These are phyloP conservation scores for Colletotrichum higginsianum DNA, from an alignment of 2,329 filamentous ascomycete genomes.

Conservation along the genomic window DNA sequence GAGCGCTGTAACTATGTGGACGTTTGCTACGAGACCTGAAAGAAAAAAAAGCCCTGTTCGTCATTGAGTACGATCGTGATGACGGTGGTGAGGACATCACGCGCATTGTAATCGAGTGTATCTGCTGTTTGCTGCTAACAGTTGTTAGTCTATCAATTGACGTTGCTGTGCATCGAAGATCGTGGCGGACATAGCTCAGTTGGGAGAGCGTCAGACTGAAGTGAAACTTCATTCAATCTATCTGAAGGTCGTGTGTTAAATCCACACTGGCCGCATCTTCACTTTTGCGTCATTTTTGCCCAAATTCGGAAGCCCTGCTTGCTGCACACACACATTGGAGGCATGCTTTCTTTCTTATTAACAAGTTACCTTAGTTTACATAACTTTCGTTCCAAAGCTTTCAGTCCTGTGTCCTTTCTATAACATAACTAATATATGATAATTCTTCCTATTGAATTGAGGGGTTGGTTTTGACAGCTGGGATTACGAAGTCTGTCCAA, in stretches of 20 bases:
- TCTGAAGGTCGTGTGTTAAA: slow-evolving; percentile 43
- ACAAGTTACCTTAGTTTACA: no score
- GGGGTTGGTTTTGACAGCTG: no score
- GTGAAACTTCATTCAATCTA: slow-evolving; percentile 39
- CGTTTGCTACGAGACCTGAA: fast-evolving
- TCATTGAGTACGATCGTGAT: not conserved
- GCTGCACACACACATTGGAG: not conserved
- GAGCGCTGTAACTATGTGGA: not conserved
- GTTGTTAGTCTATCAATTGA: not conserved
- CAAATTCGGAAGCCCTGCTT: not conserved
- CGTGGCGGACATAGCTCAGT: slow-evolving; percentile 42
- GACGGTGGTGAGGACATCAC: not conserved
- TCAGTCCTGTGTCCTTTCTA: no score
- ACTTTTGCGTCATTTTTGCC: not conserved
- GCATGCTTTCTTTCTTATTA: no score
- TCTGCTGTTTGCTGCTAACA: fast-evolving
- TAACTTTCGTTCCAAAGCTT: no score
- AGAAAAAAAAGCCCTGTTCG: not conserved
- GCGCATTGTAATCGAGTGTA: no score
- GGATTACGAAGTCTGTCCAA: no score
- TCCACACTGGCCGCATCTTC: slow-evolving; percentile 42
- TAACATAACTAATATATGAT: no score
- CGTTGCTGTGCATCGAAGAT: not conserved
- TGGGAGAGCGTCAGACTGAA: slow-evolving; percentile 43
- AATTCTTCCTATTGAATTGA: no score